Base-by-base conservation (phyloP, 2,329 filamentous ascomycete species). In the Cordyceps javanica region DNA sequence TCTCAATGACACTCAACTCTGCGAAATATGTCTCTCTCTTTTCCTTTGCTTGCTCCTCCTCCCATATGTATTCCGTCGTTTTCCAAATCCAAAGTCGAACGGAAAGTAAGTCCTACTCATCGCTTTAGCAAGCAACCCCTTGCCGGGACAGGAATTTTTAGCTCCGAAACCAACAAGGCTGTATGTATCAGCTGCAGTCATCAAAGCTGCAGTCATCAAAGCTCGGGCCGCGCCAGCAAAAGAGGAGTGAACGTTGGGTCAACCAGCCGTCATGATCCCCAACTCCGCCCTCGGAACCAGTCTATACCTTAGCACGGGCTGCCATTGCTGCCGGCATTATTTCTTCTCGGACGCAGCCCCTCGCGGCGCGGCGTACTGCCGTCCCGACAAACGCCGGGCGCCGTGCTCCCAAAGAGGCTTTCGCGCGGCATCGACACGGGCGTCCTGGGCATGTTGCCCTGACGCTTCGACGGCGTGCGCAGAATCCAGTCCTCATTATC, bases 1-100 rank as follows among this genome's bases (percentile, higher is more conserved):
- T 32, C 46, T 1, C 14, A 55, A 45, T 36, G 39, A 36, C 39
- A 54, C 51, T 54, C 51, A 26, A 45, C 52, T 55, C 52, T 36
- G 13, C 30, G 30, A 10, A 32, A 42, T 5, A 8, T 30, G 28
- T 28, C 19, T 23, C 3, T 10, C 1, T 13, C 7, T 21, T 7
- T 28, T 26, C 5, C 14, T 39, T 16, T 3, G 8, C 2, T 14
- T 21, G 14, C 16, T 28, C 34, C 14, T 36, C 42, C 13, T 23
- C 23, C 9, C 42, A 45, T 16, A n/a, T 3, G n/a, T n/a, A n/a
- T n/a, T n/a, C n/a, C n/a, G n/a, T n/a, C n/a, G n/a, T 25, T 10
- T 42, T 14, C 30, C 6, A 5, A 36, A 14, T 13, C 34, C 3
- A 16, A 39, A 5, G n/a, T 5, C 3, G 3, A 2, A 19, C 5